These are phyloP conservation scores for Galerina sulciceps DNA, from an alignment of 768 basidiomycete species.

Conservation along the genomic window DNA sequence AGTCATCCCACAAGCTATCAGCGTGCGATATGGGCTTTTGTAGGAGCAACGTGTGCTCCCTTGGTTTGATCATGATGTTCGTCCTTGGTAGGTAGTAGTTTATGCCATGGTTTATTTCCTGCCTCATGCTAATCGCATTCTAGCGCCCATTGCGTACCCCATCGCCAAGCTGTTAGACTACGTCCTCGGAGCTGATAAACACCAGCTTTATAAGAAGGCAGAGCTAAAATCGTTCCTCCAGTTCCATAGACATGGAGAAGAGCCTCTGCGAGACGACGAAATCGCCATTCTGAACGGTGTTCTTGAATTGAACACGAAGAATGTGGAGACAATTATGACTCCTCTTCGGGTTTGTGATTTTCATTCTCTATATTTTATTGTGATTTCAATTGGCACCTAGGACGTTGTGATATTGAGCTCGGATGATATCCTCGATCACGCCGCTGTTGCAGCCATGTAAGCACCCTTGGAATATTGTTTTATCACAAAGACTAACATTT, in stretches of 20 bases:
- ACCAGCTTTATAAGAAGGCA: conserved; percentile 80
- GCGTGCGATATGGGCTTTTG: conserved; percentile 79
- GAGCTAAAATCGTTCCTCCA: conserved; percentile 79
- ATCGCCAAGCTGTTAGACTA: conserved; percentile 82
- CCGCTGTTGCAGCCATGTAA: conserved; percentile 75
- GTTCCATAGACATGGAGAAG: conserved; percentile 78
- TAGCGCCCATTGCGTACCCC: conserved; percentile 82
- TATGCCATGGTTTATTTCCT: conserved; percentile 14
- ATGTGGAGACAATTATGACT: conserved; percentile 81
- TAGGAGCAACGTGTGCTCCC: conserved; percentile 80
- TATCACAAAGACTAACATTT: background rate
- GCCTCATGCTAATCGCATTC: conserved; percentile 3
- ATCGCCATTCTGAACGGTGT: conserved; percentile 82
- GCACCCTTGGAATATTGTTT: background rate
- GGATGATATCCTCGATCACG: conserved; percentile 80
- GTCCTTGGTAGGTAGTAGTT: conserved; percentile 52
- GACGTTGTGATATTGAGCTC: conserved; percentile 82
- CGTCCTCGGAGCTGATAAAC: conserved; percentile 75
- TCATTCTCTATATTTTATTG: background rate
- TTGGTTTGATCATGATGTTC: conserved; percentile 79
- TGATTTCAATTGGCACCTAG: conserved; percentile 33
- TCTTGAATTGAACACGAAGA: conserved; percentile 75
- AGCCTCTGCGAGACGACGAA: conserved; percentile 80
- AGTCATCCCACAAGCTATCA: conserved; percentile 73
- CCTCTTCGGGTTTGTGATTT: conserved; percentile 61